A percentile compares a stretch with the other conserved stretches of the same genome.
These are phyloP conservation scores for Fonsecaea erecta DNA, from an alignment of 2,329 filamentous ascomycete genomes.

Conservation along the genomic window DNA sequence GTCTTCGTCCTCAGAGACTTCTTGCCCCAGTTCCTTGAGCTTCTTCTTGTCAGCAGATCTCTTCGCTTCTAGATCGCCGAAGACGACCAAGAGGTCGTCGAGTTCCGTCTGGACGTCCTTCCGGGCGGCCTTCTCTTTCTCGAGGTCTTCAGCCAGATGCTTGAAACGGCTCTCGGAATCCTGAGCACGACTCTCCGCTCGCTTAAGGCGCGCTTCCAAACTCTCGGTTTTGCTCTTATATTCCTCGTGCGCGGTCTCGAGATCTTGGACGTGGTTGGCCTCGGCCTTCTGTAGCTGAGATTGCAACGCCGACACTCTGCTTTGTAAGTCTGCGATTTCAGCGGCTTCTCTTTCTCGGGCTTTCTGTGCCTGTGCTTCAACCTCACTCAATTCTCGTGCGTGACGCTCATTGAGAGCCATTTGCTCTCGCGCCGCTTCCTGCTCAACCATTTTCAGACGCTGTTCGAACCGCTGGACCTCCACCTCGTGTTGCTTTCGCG, in stretches of 20 bases:
- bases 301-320: slow-evolving; percentile 65
- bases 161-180: slow-evolving; percentile 39
- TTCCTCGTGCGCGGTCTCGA: slow-evolving; percentile 61
- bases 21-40: slow-evolving; percentile 68
- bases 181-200: slow-evolving; percentile 46
- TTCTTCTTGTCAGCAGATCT: slow-evolving; percentile 70
- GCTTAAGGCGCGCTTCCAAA: slow-evolving; percentile 58
- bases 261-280: slow-evolving; percentile 64
- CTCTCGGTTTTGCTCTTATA: slow-evolving; percentile 50
- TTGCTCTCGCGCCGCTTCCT: slow-evolving; percentile 30
- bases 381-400: slow-evolving; percentile 38
- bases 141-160: slow-evolving; percentile 34
- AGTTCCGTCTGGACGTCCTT: slow-evolving; percentile 71
- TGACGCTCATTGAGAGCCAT: slow-evolving; percentile 30
- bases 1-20: slow-evolving; percentile 74
- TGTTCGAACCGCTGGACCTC: slow-evolving; percentile 55
- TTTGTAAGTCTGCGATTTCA: slow-evolving; percentile 66
- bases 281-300: slow-evolving; percentile 55
- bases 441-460: slow-evolving; percentile 48
- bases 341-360: slow-evolving; percentile 57
- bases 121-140: slow-evolving; percentile 64
- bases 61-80: slow-evolving; percentile 80
- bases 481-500: slow-evolving; percentile 50
- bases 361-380: slow-evolving; percentile 47
- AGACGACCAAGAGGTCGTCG: slow-evolving; percentile 80